Percentiles rank a stretch among this genome's conserved stretches.
These are phyloP conservation scores for Dothiorella sarmentorum DNA, from an alignment of 2,329 filamentous ascomycete genomes.

Conservation along the genomic window DNA sequence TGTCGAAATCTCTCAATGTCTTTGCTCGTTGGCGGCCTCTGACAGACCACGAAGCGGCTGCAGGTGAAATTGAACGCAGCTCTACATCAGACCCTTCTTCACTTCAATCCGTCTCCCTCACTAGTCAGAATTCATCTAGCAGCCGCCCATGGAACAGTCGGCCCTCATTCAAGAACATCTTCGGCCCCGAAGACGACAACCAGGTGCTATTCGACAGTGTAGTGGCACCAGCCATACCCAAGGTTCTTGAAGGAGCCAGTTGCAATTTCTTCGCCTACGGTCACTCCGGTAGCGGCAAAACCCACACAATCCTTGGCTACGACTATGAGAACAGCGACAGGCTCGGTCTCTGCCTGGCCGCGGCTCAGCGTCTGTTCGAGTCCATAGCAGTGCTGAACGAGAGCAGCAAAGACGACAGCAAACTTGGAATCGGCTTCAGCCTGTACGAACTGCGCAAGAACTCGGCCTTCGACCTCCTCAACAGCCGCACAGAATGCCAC, in stretches of 20 bases:
- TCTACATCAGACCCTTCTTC: too few species aligned
- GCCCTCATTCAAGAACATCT: too few species aligned
- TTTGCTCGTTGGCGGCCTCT: too few species aligned
- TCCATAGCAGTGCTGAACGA: slow-evolving; percentile 27
- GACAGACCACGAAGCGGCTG: too few species aligned
- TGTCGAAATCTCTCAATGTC: too few species aligned
- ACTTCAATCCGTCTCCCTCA: too few species aligned
- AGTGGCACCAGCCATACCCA: slow-evolving; percentile 34
- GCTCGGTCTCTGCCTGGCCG: slow-evolving; percentile 39
- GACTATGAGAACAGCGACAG: slow-evolving; percentile 34
- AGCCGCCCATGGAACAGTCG: too few species aligned
- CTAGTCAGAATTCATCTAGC: too few species aligned
- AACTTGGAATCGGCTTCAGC: slow-evolving; percentile 38
- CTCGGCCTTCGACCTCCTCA: slow-evolving; percentile 43
- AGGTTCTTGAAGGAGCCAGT: slow-evolving; percentile 34
- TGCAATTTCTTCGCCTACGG: slow-evolving; percentile 47
- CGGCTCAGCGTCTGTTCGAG: slow-evolving; percentile 32
- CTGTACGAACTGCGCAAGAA: slow-evolving; percentile 45
- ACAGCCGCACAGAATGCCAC: slow-evolving; percentile 37
- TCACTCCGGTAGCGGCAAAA: slow-evolving; percentile 42
- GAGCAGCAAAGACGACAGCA: slow-evolving; percentile 14
- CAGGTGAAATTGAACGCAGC: too few species aligned
- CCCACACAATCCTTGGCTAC: slow-evolving; percentile 45
- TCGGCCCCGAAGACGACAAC: too few species aligned
- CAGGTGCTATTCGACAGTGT: slow-evolving; percentile 18